Base-by-base conservation (phyloP, 352 stramenopile species). In the Phytophthora sansomeana region DNA sequence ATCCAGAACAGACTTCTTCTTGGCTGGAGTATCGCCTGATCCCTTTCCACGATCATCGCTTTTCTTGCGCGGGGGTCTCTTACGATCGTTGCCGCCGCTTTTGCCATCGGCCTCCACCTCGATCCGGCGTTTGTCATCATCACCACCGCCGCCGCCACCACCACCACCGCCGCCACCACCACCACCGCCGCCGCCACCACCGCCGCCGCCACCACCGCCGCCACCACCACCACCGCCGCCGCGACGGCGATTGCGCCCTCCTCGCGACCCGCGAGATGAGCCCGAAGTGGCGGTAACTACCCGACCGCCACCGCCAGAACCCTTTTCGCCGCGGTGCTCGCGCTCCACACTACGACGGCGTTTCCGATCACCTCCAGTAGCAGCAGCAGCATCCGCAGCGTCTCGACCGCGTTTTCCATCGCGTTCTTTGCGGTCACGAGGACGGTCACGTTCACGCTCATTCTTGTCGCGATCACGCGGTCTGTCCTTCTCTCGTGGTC, bases 1-100 rank as follows among this genome's bases (percentile, higher is more conserved):
- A 42, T 96, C 87, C 14, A 96, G 72, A 24, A 96, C 87, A 1
- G 87, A 96, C 14, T 80, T 73, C 76, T 96, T 96, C 76, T 96
- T 96, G 47, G 74, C 49, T 35, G 88, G 83, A 24, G 61, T 69
- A 16, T 92, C 83, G 28, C 78, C 74, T 26, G 79, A 81, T n/a
- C 74, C 72, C 48, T 87, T 83, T 42, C 71, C 61, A 26, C 65
- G 52, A 46, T 88, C 78, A 21, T 87, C 75, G 50, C 72, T 78
- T 70, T 78, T 81, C 61, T 78, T 81, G 53, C 68, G 69, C 51
- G 63, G 38, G 7, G 63, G 53, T 53, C 57, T 61, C 56, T 69
- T 78, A 16, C 65, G 52, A 30, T 67, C 61, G 26, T 81, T 81
- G 28, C 67, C 78, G 29, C 72, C 58, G n/a, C 56, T 53, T 46